These are phyloP conservation scores for Trichoderma sp. DNA, from an alignment of 2,329 filamentous ascomycete genomes.

Conservation along the genomic window DNA sequence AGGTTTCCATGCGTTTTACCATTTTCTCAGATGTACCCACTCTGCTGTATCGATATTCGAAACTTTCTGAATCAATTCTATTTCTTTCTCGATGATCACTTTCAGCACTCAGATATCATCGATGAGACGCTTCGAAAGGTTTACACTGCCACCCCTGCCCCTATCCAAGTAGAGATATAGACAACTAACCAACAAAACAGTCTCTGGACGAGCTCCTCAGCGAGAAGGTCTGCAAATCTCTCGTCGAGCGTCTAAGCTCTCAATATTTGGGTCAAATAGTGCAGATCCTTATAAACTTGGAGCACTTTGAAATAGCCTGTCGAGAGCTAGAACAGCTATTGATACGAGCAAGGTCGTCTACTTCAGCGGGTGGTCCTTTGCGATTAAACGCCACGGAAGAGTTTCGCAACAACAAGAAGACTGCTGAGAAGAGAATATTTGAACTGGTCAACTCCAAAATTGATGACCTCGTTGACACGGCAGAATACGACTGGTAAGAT, in stretches of 20 bases:
- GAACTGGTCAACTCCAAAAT: slow-evolving; percentile 99
- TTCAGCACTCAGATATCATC: slow-evolving; percentile 84
- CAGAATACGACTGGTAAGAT: slow-evolving; percentile 86
- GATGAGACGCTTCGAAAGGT: slow-evolving; percentile 85
- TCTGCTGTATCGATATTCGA: slow-evolving; percentile 96
- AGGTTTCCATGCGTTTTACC: slow-evolving; percentile 94
- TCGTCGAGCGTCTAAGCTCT: slow-evolving; percentile 83
- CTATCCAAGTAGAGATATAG: not conserved
- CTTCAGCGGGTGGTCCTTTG: slow-evolving; percentile 76
- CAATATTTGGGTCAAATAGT: slow-evolving; percentile 98
- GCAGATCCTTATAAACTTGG: slow-evolving; percentile 94
- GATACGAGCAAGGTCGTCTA: slow-evolving; percentile 78
- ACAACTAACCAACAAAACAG: slow-evolving; percentile 41
- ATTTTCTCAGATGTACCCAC: slow-evolving; percentile 98
- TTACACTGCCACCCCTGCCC: slow-evolving; percentile 18
- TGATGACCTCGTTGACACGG: slow-evolving; percentile 93
- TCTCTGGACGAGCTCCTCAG: slow-evolving; percentile 94
- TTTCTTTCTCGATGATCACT: slow-evolving; percentile 95
- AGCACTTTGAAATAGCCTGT: slow-evolving; percentile 94
- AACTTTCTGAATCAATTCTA: slow-evolving; percentile 99
- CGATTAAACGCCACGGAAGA: slow-evolving; percentile 78
- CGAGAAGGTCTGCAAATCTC: slow-evolving; percentile 83
- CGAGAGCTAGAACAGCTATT: slow-evolving; percentile 83
- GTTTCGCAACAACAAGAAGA: slow-evolving; percentile 89
- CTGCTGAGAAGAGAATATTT: slow-evolving; percentile 95